Percentiles rank a stretch among this genome's conserved stretches.
Conservation (phyloP, 2,329 filamentous ascomycete species). For the Aquanectria penicillioides region DNA sequence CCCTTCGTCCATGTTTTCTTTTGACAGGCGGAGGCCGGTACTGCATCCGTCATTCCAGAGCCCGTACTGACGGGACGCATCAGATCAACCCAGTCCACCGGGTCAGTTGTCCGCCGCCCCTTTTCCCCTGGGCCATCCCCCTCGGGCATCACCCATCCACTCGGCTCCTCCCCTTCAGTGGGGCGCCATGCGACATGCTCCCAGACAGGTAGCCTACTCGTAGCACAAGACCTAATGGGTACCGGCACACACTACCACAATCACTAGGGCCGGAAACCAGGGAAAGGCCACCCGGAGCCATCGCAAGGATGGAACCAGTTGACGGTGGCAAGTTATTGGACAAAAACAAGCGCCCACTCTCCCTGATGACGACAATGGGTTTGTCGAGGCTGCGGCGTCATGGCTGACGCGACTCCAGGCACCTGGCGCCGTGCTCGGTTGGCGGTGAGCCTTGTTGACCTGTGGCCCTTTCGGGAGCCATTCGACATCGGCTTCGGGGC, state of each 20-base stretch:
- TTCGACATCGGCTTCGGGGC: conserved; percentile 12
- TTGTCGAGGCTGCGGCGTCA: conserved; percentile 26
- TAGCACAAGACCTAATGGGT: conserved; percentile 37
- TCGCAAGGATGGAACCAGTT: conserved; percentile 33
- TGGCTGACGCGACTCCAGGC: conserved; percentile 37
- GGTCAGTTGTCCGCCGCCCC: conserved; percentile 42
- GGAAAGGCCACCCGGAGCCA: conserved; percentile 36
- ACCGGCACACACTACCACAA: conserved; percentile 32
- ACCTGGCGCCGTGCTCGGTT: conserved; percentile 14
- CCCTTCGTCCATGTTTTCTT: conserved; percentile 7
- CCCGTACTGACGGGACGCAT: conserved; percentile 39
- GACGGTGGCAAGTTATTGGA: conserved; percentile 31
- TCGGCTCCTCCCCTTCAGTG: conserved; percentile 43
- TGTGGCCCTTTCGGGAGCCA: conserved; percentile 24
- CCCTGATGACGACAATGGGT: conserved; percentile 39
- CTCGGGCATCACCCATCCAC: conserved; percentile 31
- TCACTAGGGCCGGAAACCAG: conserved; percentile 39
- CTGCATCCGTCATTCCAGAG: conserved; percentile 36
- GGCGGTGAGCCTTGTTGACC: conserved; percentile 28
- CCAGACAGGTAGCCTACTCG: conserved; percentile 36
- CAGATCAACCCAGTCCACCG: conserved; percentile 45
- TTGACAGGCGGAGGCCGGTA: conserved; percentile 22
- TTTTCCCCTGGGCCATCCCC: conserved; percentile 42
- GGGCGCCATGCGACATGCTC: conserved; percentile 42
- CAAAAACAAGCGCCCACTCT: conserved; percentile 28